Percentiles rank a stretch among this genome's conserved stretches.
phyloP scores from a whole-genome alignment of 306 rosid genomes.

The Prunus mira region DNA sequence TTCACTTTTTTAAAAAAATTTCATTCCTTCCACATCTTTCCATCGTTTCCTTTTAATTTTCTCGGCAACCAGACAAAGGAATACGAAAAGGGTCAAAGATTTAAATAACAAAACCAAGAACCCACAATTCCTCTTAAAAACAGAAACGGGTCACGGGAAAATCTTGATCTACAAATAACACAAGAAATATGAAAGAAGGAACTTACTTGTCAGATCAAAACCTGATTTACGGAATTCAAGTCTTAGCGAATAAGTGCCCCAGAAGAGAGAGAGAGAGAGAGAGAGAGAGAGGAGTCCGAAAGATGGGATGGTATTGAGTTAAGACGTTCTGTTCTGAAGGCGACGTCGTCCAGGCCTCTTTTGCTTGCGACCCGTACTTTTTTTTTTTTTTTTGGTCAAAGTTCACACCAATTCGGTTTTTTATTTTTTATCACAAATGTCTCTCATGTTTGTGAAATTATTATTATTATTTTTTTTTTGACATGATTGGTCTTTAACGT shows the following conservation, averaged over 20 bases:
- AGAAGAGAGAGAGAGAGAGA: not conserved
- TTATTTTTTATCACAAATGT: too few species aligned
- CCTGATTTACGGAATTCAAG: not conserved
- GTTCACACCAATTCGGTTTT: too few species aligned
- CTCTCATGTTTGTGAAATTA: too few species aligned
- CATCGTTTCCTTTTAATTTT: not conserved
- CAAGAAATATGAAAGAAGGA: not conserved
- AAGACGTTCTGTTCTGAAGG: conserved; percentile 2
- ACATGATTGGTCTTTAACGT: too few species aligned
- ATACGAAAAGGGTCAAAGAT: not conserved
- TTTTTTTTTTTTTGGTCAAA: too few species aligned
- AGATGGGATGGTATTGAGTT: not conserved
- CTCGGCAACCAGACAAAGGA: conserved; percentile 15
- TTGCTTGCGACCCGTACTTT: too few species aligned
- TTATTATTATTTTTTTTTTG: too few species aligned
- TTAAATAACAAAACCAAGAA: not conserved
- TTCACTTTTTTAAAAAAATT: too few species aligned
- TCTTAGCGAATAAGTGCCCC: not conserved
- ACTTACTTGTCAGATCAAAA: conserved; percentile 10
- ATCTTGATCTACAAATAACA: conserved; percentile 2
- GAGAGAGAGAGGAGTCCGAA: not conserved
- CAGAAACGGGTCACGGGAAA: not conserved
- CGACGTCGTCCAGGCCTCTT: conserved; percentile 15
- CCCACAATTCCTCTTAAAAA: not conserved
- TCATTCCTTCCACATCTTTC: too few species aligned